Evolutionary conservation across 75 land plant genomes (phyloP).

Genomic region (Sequoiadendron giganteum): DNA sequence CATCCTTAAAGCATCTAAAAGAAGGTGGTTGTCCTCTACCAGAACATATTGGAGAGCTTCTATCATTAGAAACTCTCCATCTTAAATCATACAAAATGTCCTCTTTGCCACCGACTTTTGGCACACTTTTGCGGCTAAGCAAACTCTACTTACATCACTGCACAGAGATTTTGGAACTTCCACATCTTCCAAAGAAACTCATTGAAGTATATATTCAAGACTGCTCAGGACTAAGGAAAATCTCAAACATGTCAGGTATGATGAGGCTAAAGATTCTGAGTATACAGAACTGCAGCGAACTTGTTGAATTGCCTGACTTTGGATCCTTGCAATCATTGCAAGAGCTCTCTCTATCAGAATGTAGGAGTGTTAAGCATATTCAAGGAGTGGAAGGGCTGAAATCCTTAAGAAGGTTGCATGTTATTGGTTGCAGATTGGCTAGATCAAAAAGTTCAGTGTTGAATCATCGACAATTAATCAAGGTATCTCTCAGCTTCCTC

Average conservation of each 20-base stretch:
- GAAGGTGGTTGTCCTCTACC: slow-evolving; percentile 12
- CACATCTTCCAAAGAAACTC: slow-evolving; percentile 4
- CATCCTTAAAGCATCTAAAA: slow-evolving; percentile 1
- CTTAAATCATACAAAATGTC: slow-evolving; percentile 7
- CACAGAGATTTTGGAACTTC: slow-evolving; percentile 12
- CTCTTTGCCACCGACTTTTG: not conserved
- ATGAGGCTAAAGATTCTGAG: slow-evolving; percentile 2
- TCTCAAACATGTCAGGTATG: slow-evolving; percentile 10
- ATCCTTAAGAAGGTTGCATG: slow-evolving; percentile 10
- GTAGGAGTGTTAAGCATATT: not conserved
- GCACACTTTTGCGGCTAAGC: not conserved
- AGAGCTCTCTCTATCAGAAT: slow-evolving; percentile 10
- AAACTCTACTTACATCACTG: slow-evolving; percentile 8
- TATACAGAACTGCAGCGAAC: not conserved
- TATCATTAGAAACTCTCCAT: not conserved
- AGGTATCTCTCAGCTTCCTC: slow-evolving; percentile 10
- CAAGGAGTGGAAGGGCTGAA: slow-evolving; percentile 5
- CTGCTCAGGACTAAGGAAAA: slow-evolving; percentile 7
- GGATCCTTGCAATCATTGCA: slow-evolving; percentile 1
- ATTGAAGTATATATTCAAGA: slow-evolving; percentile 5
- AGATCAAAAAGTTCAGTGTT: not conserved
- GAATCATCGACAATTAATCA: slow-evolving; percentile 2
- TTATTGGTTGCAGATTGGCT: not conserved
- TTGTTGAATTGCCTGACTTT: slow-evolving; percentile 5
- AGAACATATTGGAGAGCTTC: not conserved